A percentile compares a stretch with the other conserved stretches of the same genome.
Conservation (phyloP, 108 stramenopile species). For the Skeletonema tropicum region DNA sequence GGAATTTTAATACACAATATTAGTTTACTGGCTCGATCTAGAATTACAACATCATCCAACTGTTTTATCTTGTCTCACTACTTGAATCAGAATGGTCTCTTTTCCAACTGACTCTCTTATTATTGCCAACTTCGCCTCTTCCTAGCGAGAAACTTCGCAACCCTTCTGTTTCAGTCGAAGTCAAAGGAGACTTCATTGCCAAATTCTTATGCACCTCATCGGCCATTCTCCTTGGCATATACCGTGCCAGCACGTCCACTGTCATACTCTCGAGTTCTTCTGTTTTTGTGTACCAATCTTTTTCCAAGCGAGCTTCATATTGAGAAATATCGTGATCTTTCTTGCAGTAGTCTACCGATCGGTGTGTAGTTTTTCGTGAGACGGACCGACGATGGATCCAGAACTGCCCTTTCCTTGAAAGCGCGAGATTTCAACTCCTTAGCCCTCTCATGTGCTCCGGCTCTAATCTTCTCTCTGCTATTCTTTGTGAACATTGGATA, state of each 20-base stretch:
- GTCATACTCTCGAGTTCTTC: background rate
- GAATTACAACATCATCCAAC: too few species aligned
- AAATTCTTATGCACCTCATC: constrained; percentile 2
- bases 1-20: too few species aligned
- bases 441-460: too few species aligned
- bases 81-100: background rate
- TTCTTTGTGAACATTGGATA: too few species aligned
- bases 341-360: too few species aligned
- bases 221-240: constrained; percentile 3
- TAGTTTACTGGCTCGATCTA: too few species aligned
- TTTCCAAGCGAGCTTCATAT: background rate
- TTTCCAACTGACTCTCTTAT: background rate
- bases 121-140: background rate
- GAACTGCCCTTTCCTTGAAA: too few species aligned
- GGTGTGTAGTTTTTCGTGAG: too few species aligned
- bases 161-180: background rate
- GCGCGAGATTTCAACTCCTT: too few species aligned
- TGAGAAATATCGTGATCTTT: background rate
- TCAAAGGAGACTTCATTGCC: background rate
- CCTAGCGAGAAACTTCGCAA: background rate
- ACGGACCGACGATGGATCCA: too few species aligned
- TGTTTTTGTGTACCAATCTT: background rate
- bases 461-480: too few species aligned
- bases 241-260: background rate
- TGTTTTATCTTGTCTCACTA: background rate